Evolutionary conservation across 208 protist genomes (phyloP).

Genomic region (Leishmania martiniquensis): DNA sequence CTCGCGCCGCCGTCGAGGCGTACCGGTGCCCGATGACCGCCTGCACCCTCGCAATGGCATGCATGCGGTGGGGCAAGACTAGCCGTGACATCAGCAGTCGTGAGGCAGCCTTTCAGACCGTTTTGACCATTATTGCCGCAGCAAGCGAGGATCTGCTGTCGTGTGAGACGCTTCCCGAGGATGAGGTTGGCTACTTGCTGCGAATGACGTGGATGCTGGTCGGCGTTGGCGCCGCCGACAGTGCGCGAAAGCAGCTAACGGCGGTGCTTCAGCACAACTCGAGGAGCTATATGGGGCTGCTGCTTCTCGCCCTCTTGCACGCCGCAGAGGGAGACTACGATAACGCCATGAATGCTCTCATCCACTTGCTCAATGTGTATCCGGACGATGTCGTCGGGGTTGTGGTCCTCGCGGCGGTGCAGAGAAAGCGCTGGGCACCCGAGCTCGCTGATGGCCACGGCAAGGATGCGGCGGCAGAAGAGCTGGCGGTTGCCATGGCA

Average conservation of each 20-base stretch:
- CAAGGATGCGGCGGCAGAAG: slow-evolving; percentile 29
- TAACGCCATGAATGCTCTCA: slow-evolving; percentile 36
- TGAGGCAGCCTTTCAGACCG: slow-evolving; percentile 19
- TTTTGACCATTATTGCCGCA: slow-evolving; percentile 19
- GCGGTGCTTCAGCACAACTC: slow-evolving; percentile 34
- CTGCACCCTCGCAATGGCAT: slow-evolving; percentile 44
- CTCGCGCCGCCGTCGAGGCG: slow-evolving; percentile 41
- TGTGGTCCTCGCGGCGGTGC: slow-evolving; percentile 44
- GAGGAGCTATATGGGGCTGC: slow-evolving; percentile 50
- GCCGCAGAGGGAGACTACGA: slow-evolving; percentile 52
- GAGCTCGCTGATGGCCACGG: slow-evolving; percentile 15
- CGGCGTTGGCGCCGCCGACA: slow-evolving; percentile 37
- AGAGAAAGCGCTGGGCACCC: slow-evolving; percentile 7
- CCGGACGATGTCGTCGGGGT: slow-evolving; percentile 45
- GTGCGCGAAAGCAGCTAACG: slow-evolving; percentile 31
- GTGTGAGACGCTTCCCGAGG: slow-evolving; percentile 11
- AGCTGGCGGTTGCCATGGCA: slow-evolving; percentile 45
- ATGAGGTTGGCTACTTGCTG: slow-evolving; percentile 37
- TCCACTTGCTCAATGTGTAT: slow-evolving; percentile 42
- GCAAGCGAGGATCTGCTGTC: slow-evolving; percentile 21
- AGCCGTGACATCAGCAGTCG: slow-evolving; percentile 26
- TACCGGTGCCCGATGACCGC: slow-evolving; percentile 45
- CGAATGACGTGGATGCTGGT: slow-evolving; percentile 70
- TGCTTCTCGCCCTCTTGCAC: slow-evolving; percentile 66
- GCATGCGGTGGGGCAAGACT: slow-evolving; percentile 25